Percentiles rank a stretch among this genome's conserved stretches.
Conservation (phyloP, 2,329 filamentous ascomycete genomes). For the Coniella lustricola region DNA sequence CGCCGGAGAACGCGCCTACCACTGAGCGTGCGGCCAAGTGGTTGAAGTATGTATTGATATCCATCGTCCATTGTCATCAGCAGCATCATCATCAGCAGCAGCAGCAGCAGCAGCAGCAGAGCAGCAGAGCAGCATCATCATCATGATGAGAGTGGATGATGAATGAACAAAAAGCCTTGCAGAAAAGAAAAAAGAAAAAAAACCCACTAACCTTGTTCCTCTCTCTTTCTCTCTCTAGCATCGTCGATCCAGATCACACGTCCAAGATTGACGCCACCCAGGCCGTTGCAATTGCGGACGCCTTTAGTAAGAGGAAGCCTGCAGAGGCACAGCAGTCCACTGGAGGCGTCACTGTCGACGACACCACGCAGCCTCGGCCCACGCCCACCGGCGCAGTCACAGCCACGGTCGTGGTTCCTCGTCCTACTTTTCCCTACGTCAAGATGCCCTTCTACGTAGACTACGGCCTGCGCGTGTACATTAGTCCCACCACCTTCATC, state of each 20-base stretch:
- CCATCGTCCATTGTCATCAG: no score
- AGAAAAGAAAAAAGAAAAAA: no score
- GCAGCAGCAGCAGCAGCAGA: no score
- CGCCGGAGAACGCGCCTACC: slow-evolving; percentile 23
- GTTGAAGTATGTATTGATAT: slow-evolving; percentile 23
- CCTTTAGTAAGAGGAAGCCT: background rate
- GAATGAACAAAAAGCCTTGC: no score
- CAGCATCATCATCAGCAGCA: no score
- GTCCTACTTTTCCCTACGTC: slow-evolving; percentile 25
- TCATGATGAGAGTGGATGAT: no score
- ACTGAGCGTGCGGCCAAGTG: slow-evolving; percentile 21
- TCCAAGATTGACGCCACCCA: slow-evolving; percentile 8
- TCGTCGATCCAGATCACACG: slow-evolving; percentile 21
- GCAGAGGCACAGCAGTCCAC: background rate
- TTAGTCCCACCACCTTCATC: slow-evolving; percentile 26
- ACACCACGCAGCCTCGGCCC: no score
- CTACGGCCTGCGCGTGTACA: slow-evolving; percentile 26
- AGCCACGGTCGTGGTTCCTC: slow-evolving; percentile 12
- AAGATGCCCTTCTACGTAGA: slow-evolving; percentile 27
- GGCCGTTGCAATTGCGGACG: slow-evolving; percentile 21
- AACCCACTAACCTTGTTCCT: no score
- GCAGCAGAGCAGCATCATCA: no score
- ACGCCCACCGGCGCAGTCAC: background rate
- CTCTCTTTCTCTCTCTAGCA: slow-evolving; percentile 15
- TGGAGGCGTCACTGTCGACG: background rate